phyloP scores from a whole-genome alignment of 495 filamentous ascomycete genomes.

The Xylaria scruposa region DNA sequence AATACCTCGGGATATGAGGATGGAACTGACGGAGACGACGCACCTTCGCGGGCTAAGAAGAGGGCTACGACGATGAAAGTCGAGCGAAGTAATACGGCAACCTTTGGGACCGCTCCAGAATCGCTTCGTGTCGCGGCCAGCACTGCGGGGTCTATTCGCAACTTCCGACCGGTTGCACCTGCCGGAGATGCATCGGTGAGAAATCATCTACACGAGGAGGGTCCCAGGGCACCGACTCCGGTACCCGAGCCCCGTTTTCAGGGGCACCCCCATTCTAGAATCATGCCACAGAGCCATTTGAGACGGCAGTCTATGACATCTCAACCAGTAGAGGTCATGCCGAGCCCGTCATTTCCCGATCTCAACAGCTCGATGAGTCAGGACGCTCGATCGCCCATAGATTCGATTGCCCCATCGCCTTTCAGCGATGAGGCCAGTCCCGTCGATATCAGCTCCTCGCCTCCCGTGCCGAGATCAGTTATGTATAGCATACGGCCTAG shows the following conservation, averaged over 20 bases:
- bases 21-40: slow-evolving; percentile 71
- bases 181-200: slow-evolving; percentile 55
- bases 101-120: slow-evolving; percentile 73
- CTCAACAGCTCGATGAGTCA: slow-evolving; percentile 38
- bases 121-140: slow-evolving; percentile 88
- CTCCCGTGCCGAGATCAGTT: slow-evolving; percentile 67
- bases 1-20: slow-evolving; percentile 73
- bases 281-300: slow-evolving; percentile 32
- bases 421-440: slow-evolving; percentile 65
- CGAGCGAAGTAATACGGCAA: slow-evolving; percentile 68
- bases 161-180: slow-evolving; percentile 75
- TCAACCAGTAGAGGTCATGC: slow-evolving; percentile 24
- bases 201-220: slow-evolving; percentile 74
- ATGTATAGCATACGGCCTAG: slow-evolving; percentile 54
- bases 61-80: slow-evolving; percentile 75
- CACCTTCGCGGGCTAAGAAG: slow-evolving; percentile 60
- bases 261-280: slow-evolving; percentile 37
- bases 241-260: slow-evolving; percentile 56
- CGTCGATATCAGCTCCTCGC: slow-evolving; percentile 76
- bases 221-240: slow-evolving; percentile 82
- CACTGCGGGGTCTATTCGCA: slow-evolving; percentile 85
- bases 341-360: slow-evolving; percentile 25
- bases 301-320: slow-evolving; percentile 33
- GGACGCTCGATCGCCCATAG: slow-evolving; percentile 51
- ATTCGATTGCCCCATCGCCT: slow-evolving; percentile 61